Percentiles rank a stretch among this genome's conserved stretches.
Conservation (phyloP, 768 basidiomycete genomes). For the Strobilomyces confusus region DNA sequence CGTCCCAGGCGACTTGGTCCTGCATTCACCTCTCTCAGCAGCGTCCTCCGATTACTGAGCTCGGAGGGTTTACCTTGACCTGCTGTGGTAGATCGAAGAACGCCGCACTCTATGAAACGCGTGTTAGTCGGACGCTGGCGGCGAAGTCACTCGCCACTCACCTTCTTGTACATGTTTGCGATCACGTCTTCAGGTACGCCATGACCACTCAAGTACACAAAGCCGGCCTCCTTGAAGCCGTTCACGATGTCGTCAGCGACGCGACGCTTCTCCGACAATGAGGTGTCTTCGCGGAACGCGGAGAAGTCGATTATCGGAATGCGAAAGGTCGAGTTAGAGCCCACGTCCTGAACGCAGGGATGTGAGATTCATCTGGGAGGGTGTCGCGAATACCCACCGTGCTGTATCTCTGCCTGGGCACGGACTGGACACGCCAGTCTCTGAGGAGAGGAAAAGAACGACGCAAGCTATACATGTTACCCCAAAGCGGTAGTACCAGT, state of each 20-base stretch:
- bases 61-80: conserved; percentile 44
- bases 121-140: neutral
- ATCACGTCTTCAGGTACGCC: conserved; percentile 60
- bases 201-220: conserved; percentile 74
- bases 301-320: conserved; percentile 82
- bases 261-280: conserved; percentile 50
- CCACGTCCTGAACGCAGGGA: conserved; percentile 28
- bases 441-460: conserved; percentile 13
- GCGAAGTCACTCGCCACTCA: conserved; percentile 23
- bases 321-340: conserved; percentile 41
- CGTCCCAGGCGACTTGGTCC: conserved; percentile 73
- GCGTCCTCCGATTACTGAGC: neutral
- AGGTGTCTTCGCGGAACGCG: conserved; percentile 53
- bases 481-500: neutral
- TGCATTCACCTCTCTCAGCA: conserved; percentile 23
- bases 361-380: conserved; percentile 4
- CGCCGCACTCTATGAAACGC: conserved; percentile 54
- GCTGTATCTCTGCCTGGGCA: conserved; percentile 15
- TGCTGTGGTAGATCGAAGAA: conserved; percentile 69
- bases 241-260: conserved; percentile 66
- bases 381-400: conserved; percentile 14
- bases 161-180: conserved; percentile 62
- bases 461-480: conserved; percentile 10
- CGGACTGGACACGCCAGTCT: neutral
- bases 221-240: conserved; percentile 78